A percentile compares a stretch with the other conserved stretches of the same genome.
Conservation (phyloP, 1,284 basidiomycete genomes). For the Melampsora americana region DNA sequence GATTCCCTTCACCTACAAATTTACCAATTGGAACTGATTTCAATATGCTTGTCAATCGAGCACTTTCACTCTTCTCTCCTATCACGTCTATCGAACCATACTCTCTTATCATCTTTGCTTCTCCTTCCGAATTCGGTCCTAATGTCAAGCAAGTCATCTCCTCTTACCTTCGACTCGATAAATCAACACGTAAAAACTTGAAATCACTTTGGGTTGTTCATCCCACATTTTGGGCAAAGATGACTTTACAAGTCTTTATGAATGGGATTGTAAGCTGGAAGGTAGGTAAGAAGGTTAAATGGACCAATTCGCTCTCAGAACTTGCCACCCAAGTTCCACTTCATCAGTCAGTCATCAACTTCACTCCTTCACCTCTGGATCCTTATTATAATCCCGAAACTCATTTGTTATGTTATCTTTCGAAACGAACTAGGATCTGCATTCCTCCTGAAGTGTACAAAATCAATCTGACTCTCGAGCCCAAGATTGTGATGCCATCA, state of each 20-base stretch:
- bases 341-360: constrained; percentile 35
- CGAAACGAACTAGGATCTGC: not conserved
- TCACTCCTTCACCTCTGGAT: not conserved
- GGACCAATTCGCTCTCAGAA: constrained; percentile 24
- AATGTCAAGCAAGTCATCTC: constrained; percentile 24
- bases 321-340: constrained; percentile 29
- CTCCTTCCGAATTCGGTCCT: constrained; percentile 26
- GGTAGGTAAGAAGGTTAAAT: constrained; percentile 24
- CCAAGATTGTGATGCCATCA: constrained; percentile 16
- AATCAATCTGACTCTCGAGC: constrained; percentile 27
- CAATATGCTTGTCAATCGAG: constrained; percentile 11
- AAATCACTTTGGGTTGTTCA: constrained; percentile 26
- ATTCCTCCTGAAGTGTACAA: constrained; percentile 42
- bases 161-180: constrained; percentile 13
- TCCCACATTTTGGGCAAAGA: constrained; percentile 37
- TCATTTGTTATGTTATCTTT: not conserved
- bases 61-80: constrained; percentile 15
- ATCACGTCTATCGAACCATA: constrained; percentile 25
- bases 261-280: constrained; percentile 32
- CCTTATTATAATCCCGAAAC: not conserved
- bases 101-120: constrained; percentile 37
- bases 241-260: constrained; percentile 25
- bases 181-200: constrained; percentile 15
- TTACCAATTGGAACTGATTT: constrained; percentile 5
- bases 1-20: constrained; percentile 6